Conservation (phyloP, 2,329 filamentous ascomycete species). For the Cercospora brassicicola region DNA sequence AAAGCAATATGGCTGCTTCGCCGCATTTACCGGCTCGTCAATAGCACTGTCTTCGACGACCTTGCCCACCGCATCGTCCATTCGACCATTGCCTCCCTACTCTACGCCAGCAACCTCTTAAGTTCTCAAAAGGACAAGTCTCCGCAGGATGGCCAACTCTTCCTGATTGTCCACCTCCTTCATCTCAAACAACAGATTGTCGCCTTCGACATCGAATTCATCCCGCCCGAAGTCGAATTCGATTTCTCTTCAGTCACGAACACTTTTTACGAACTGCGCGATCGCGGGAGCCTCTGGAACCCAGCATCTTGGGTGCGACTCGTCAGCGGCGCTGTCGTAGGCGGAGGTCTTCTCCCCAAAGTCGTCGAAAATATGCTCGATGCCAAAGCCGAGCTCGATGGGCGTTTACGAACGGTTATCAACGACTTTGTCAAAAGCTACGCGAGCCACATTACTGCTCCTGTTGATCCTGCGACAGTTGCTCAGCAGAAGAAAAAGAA, state of each 20-base stretch:
- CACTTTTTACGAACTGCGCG: constrained; percentile 67
- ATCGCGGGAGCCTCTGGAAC: constrained; percentile 66
- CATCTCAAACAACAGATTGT: constrained; percentile 95
- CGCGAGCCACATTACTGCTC: constrained; percentile 57
- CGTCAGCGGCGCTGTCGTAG: constrained; percentile 46
- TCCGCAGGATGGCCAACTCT: constrained; percentile 77
- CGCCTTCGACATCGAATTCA: constrained; percentile 86
- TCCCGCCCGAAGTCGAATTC: constrained; percentile 64
- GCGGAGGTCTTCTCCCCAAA: constrained; percentile 58
- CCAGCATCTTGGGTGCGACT: constrained; percentile 62
- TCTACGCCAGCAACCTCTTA: constrained; percentile 68
- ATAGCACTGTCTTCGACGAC: constrained; percentile 69
- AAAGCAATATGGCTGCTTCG: constrained; percentile 69
- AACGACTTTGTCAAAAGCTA: constrained; percentile 65
- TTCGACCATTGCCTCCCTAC: constrained; percentile 80
- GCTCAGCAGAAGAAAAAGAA: constrained; percentile 21
- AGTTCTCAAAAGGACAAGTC: constrained; percentile 56
- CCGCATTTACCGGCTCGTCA: constrained; percentile 68
- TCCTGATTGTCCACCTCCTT: constrained; percentile 91
- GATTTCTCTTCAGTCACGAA: constrained; percentile 66
- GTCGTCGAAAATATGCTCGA: constrained; percentile 72
- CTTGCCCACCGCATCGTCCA: constrained; percentile 80
- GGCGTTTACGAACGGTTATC: constrained; percentile 61
- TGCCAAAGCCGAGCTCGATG: constrained; percentile 67
- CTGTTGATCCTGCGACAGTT: constrained; percentile 37